phyloP scores from a whole-genome alignment of 1,139 yeast species.

The Spencermartinsiella ligniputridi region DNA sequence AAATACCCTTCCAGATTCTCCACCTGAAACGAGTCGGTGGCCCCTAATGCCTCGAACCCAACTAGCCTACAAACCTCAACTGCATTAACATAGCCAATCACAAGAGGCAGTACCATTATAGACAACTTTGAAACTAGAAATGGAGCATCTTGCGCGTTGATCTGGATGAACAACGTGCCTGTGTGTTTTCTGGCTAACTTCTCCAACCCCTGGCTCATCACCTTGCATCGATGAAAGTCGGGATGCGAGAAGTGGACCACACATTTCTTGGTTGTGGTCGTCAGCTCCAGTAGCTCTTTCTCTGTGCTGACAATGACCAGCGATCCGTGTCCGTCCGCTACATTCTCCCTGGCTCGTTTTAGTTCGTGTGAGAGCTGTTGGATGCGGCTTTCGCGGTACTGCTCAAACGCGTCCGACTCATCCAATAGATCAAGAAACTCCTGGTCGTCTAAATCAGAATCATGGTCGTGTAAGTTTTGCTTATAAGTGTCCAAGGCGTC shows the following conservation, averaged over 20 bases:
- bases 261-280: constrained; percentile 42
- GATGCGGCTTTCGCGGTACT: constrained; percentile 68
- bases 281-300: constrained; percentile 50
- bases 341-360: constrained; percentile 38
- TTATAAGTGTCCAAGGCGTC: not conserved
- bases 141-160: constrained; percentile 66
- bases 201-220: constrained; percentile 36
- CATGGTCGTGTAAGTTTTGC: constrained; percentile 4
- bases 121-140: constrained; percentile 60
- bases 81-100: constrained; percentile 58
- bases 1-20: constrained; percentile 43
- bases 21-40: constrained; percentile 39
- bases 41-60: constrained; percentile 61
- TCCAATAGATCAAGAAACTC: constrained; percentile 45
- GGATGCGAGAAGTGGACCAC: constrained; percentile 66
- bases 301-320: constrained; percentile 45
- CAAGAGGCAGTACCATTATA: constrained; percentile 67
- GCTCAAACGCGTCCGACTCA: constrained; percentile 70
- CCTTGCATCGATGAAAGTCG: constrained; percentile 53
- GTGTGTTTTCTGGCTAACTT: constrained; percentile 55
- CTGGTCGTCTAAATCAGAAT: constrained; percentile 27
- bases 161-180: constrained; percentile 48
- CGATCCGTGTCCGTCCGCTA: constrained; percentile 42
- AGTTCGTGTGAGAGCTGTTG: constrained; percentile 48
- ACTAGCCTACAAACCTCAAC: constrained; percentile 54